Base-by-base conservation (phyloP, 345 rosid species). In the Citrus sinensis region DNA sequence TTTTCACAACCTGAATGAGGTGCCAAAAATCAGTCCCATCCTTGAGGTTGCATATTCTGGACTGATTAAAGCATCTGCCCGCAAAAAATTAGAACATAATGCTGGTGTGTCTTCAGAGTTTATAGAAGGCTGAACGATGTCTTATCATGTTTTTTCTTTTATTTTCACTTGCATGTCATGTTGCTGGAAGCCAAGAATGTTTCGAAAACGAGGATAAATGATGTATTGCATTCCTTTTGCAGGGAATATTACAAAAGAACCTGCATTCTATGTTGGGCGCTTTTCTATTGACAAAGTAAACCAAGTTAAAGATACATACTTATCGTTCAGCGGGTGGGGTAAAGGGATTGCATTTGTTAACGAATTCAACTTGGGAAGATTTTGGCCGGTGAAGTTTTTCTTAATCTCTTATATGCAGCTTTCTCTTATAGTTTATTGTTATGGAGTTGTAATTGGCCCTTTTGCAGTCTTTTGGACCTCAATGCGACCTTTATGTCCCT, bases 311-410 rank as follows among this genome's bases (percentile, higher is more conserved):
- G 99, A 95, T 82, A 89, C 99, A 10, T 93, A 88, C 86, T 71
- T 95, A 75, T 92, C 98, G 46, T 87, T 95, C 83, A 80, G 61
- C 0, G 94, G 96, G 71, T 93, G 97, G 98, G 93, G 97, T 30
- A 93, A 91, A 86, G 98, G 97, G 70, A 77, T 93, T 82, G 95
- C 92, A 51, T 89, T 78, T 73, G 89, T 95, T 60, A 95, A 95
- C 78, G 85, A 87, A 70, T 91, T 95, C 83, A 95, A 91, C 87
- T 77, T 93, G 0, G 96, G 99, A 87, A 89, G 98, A 93, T 95
- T 85, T 78, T 95, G 99, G 99, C 99, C 92, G 77, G 98, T 95
- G 86, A 70, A 78, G 46, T 4, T 9, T 67, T 62, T 56, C 32
- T 40, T 67, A 76, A 4, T 58, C 73, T 79, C 70, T 80, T 17